These are phyloP conservation scores for Candida neerlandica DNA, from an alignment of 1,139 yeast species.

Conservation along the genomic window DNA sequence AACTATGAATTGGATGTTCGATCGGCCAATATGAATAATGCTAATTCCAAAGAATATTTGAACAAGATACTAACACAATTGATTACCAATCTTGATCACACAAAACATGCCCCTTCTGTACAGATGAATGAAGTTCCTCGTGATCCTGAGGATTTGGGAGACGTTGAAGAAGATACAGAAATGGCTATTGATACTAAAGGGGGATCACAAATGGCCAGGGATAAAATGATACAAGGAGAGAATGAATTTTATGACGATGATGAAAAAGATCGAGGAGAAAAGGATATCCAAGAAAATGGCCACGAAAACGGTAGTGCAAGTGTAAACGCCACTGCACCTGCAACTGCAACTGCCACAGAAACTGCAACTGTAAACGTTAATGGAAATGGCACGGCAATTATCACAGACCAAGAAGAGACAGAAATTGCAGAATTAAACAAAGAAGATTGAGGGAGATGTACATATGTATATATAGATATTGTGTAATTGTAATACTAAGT, in stretches of 20 bases:
- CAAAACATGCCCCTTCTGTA: slow-evolving; percentile 94
- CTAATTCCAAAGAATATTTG: slow-evolving; percentile 89
- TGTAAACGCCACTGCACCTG: no score
- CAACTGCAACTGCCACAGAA: slow-evolving; percentile 2
- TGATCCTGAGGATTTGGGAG: slow-evolving; percentile 82
- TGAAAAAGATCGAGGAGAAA: slow-evolving; percentile 51
- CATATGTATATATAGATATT: neutral
- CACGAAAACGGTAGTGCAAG: slow-evolving; percentile 7
- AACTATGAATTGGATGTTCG: slow-evolving; percentile 92
- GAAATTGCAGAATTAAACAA: slow-evolving; percentile 42
- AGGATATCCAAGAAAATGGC: slow-evolving; percentile 23
- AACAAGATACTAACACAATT: slow-evolving; percentile 82
- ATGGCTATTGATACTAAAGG: slow-evolving; percentile 87
- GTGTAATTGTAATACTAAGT: no score
- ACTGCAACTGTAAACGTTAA: neutral
- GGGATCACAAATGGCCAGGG: slow-evolving; percentile 85
- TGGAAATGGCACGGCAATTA: slow-evolving; percentile 6
- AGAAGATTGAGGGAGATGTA: neutral
- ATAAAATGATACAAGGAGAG: slow-evolving; percentile 65
- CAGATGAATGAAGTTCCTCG: slow-evolving; percentile 88
- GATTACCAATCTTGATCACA: slow-evolving; percentile 75
- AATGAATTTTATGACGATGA: slow-evolving; percentile 71
- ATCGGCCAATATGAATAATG: slow-evolving; percentile 96
- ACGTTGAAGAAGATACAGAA: slow-evolving; percentile 70
- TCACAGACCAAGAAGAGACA: slow-evolving; percentile 41